Conservation (phyloP, 805 yeast genomes). For the Yarrowia divulgata region DNA sequence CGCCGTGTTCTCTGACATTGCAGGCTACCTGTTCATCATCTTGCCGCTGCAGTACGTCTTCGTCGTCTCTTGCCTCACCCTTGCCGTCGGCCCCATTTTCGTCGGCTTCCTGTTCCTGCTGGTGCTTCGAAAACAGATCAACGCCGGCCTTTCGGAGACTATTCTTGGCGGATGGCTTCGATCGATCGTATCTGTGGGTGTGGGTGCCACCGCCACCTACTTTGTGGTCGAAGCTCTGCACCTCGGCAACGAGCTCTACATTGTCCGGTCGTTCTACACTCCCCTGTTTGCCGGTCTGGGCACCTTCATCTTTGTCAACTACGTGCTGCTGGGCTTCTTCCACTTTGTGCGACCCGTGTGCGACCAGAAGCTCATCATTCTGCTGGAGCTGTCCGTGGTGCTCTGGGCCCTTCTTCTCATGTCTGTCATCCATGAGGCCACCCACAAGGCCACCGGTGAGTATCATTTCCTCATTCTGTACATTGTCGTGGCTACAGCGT, state of each 20-base stretch:
- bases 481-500: constrained; percentile 52
- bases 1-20: constrained; percentile 71
- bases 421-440: constrained; percentile 58
- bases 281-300: constrained; percentile 60
- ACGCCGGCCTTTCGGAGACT: constrained; percentile 8
- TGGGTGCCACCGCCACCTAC: constrained; percentile 45
- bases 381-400: constrained; percentile 61
- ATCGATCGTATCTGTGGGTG: constrained; percentile 16
- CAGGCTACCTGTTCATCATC: constrained; percentile 64
- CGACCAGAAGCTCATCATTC: constrained; percentile 65
- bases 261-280: constrained; percentile 59
- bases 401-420: constrained; percentile 65
- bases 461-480: constrained; percentile 54
- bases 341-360: constrained; percentile 56
- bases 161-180: constrained; percentile 33
- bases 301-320: constrained; percentile 62
- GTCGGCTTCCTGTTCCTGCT: constrained; percentile 60
- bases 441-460: constrained; percentile 58
- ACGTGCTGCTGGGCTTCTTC: constrained; percentile 59
- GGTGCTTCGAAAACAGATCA: constrained; percentile 44
- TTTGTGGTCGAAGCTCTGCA: constrained; percentile 54
- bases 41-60: constrained; percentile 60
- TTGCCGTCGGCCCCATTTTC: constrained; percentile 64
- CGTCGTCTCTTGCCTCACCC: constrained; percentile 59
- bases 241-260: constrained; percentile 56